Evolutionary conservation across 192 early-diverging fungal genomes (phyloP).

Genomic region (Globomyces pollinis-pini): DNA sequence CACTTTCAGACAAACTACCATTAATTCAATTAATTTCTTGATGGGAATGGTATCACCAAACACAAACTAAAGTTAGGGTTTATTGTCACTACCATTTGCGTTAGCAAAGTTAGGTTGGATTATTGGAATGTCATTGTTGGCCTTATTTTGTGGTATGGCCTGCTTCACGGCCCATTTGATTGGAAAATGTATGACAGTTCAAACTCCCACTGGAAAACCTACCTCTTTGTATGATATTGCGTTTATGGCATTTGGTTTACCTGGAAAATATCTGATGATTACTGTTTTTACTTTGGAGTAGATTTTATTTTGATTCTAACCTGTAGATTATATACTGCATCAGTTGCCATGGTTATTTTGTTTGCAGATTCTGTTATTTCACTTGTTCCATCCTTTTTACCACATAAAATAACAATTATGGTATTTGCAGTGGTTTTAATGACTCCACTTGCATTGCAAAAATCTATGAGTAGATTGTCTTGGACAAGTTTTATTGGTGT

Average conservation of each 20-base stretch:
- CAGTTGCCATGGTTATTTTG: constrained; percentile 39
- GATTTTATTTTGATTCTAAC: too few relatives aligned
- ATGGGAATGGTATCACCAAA: too few relatives aligned
- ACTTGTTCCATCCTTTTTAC: constrained; percentile 15
- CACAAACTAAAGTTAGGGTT: too few relatives aligned
- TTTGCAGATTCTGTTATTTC: constrained; percentile 32
- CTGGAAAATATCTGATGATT: constrained; percentile 27
- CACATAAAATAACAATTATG: constrained; percentile 31
- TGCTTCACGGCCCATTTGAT: constrained; percentile 20
- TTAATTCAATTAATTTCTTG: constrained; percentile 27
- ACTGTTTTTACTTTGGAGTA: constrained; percentile 38
- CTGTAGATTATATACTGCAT: constrained; percentile 37
- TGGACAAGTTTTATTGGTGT: constrained; percentile 55
- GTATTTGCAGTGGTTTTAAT: constrained; percentile 29
- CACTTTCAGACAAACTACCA: constrained; percentile 16
- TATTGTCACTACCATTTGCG: constrained; percentile 21
- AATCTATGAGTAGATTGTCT: constrained; percentile 38
- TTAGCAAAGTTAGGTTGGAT: constrained; percentile 19
- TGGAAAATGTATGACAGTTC: constrained; percentile 2
- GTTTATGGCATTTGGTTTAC: constrained; percentile 35
- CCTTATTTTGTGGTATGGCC: constrained; percentile 12
- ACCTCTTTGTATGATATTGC: constrained; percentile 33
- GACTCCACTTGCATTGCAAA: constrained; percentile 39
- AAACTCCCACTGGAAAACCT: background rate
- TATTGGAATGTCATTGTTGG: constrained; percentile 5